Evolutionary conservation across 768 basidiomycete species (phyloP), one percentile per base, ranked within the genome.

Genomic region (Lactifluus echinatus): DNA sequence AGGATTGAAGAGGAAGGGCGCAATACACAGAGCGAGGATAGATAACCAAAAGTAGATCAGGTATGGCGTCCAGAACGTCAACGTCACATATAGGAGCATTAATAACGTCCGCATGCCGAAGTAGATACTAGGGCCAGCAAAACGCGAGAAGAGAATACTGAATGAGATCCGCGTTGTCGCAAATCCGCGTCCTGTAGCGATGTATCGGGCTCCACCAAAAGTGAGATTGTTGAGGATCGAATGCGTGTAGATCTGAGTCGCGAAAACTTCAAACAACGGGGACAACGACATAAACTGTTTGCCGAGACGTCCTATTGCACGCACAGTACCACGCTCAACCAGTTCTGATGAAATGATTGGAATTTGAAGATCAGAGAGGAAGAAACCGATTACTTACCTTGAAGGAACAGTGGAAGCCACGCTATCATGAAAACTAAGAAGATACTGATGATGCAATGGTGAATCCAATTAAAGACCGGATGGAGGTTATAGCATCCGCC

Each of bases 1-100:
- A n/a, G 96, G 96, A 69, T 98, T 99, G 82, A 98, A 99, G 66
- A 97, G 70, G 87, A 99, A 99, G 8, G 96, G 96, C 29, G 95
- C 87, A 62, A 97, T 73, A 66, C 93, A 97, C 8, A 99, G 80
- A 15, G 93, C 83, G 31, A 93, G 75, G 61, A 94, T 91, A 42
- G 95, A 93, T 53, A 97, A 71, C 95, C 95, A 98, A 79, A 99
- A 99, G 77, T 98, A 99, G 69, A 93, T 86, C 66, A 97, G 71
- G 70, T 88, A 95, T 2, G 88, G 85, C 29, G 90, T 89, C 89
- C 91, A 97, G 51, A 97, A 73, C 26, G 92, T 78, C 70, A 97
- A 71, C 24, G 96, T 95, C 68, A 95, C 88, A 67, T 95, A 99
- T 59, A 97, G 85, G 60, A 98, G 76, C 79, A 94, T 84, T 62